Conservation (phyloP, 257 asterid species). For the Schizonepeta tenuifolia region DNA sequence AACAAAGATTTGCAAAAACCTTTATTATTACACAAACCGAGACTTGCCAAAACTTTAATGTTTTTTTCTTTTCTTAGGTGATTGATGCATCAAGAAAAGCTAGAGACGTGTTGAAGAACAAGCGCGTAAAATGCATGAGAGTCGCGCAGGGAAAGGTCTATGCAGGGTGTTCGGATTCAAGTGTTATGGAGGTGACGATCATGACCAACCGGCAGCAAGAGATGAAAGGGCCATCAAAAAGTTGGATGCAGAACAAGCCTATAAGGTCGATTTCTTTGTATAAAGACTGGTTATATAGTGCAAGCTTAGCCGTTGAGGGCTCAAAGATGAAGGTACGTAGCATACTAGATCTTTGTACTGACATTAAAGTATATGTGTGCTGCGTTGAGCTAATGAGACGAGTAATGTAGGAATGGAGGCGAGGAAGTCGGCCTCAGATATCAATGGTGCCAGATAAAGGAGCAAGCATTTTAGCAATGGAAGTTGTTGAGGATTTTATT, state of each 20-base stretch:
- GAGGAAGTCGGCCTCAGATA: constrained; percentile 58
- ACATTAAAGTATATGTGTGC: neutral
- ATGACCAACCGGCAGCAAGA: constrained; percentile 67
- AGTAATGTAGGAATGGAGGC: constrained; percentile 86
- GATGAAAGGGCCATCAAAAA: constrained; percentile 71
- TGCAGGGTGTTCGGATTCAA: constrained; percentile 83
- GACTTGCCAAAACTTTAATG: neutral
- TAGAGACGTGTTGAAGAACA: constrained; percentile 62
- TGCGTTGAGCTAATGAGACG: neutral
- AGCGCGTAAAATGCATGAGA: constrained; percentile 62
- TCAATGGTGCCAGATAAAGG: constrained; percentile 69
- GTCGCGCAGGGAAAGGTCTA: constrained; percentile 72
- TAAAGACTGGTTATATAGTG: constrained; percentile 82
- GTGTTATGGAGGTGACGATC: constrained; percentile 75
- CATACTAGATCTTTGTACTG: neutral
- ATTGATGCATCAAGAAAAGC: constrained; percentile 69
- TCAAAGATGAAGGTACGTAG: constrained; percentile 80
- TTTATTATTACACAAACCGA: neutral
- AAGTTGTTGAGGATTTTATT: constrained; percentile 91
- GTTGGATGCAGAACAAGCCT: constrained; percentile 80
- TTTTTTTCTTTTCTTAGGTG: constrained; percentile 37
- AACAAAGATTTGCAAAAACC: too few relatives aligned
- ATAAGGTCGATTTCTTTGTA: constrained; percentile 63
- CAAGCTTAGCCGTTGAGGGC: constrained; percentile 64
- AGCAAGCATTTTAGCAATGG: constrained; percentile 69